phyloP scores from a whole-genome alignment of 495 filamentous ascomycete genomes.

The Xylaria intraflava region DNA sequence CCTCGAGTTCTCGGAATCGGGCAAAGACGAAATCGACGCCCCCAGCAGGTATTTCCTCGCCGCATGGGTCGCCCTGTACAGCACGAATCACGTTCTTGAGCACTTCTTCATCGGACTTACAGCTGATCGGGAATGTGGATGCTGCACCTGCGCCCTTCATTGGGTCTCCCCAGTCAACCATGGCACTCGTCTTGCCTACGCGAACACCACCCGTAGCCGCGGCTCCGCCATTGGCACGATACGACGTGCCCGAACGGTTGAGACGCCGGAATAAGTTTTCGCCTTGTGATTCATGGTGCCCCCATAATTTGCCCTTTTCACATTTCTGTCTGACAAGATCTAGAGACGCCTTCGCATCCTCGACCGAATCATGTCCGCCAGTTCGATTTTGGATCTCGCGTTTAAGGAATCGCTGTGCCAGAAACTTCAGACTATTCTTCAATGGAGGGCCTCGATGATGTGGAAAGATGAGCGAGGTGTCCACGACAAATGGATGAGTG shows the following conservation, averaged over 20 bases:
- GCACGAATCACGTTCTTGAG: conserved; percentile 60
- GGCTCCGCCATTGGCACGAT: conserved; percentile 48
- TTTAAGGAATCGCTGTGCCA: conserved; percentile 69
- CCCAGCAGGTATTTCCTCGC: conserved; percentile 53
- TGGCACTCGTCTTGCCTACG: conserved; percentile 63
- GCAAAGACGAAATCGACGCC: conserved; percentile 89
- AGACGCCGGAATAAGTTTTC: conserved; percentile 88
- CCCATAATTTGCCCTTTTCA: conserved; percentile 81
- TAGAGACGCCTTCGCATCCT: conserved; percentile 83
- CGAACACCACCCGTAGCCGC: conserved; percentile 37
- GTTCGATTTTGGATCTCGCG: conserved; percentile 71
- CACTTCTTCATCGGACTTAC: conserved; percentile 67
- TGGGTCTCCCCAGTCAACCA: conserved; percentile 83
- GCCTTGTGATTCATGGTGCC: conserved; percentile 60
- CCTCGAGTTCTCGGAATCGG: conserved; percentile 78
- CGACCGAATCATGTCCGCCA: conserved; percentile 78
- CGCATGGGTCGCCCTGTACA: conserved; percentile 60
- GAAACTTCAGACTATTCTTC: conserved; percentile 75
- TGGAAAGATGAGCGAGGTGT: conserved; percentile 80
- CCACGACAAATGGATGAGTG: conserved; percentile 87
- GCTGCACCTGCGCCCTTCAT: conserved; percentile 64
- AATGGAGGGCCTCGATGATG: conserved; percentile 39
- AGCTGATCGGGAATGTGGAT: conserved; percentile 66
- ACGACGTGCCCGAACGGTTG: conserved; percentile 46
- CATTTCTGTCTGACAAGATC: conserved; percentile 94